These are phyloP conservation scores for Pseudogymnoascus sp. DNA, from an alignment of 2,329 filamentous ascomycete species.

Conservation along the genomic window DNA sequence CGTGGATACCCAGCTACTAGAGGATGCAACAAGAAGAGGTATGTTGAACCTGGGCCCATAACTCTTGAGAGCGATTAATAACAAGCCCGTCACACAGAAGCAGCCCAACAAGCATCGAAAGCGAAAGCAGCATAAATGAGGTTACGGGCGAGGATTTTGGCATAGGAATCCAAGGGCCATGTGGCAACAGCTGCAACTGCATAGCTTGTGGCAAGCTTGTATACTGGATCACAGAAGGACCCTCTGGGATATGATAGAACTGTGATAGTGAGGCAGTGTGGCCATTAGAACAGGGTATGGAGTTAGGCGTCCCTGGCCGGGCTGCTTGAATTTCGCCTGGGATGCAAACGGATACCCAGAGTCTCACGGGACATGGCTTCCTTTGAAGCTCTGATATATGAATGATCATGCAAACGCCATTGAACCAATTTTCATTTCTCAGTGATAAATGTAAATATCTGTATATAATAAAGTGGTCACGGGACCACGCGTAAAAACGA, in stretches of 20 bases:
- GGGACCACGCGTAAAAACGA: constrained; percentile 8
- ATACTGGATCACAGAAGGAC: neutral
- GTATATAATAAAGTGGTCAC: constrained; percentile 7
- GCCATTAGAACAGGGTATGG: constrained; percentile 9
- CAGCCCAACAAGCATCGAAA: constrained; percentile 43
- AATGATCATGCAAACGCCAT: neutral
- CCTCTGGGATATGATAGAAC: constrained; percentile 4
- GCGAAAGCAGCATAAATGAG: constrained; percentile 26
- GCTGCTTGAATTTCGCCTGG: constrained; percentile 7
- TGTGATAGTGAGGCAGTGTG: neutral
- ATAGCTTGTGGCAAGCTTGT: neutral
- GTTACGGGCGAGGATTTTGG: neutral
- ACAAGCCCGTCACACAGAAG: constrained; percentile 34
- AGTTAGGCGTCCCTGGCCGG: constrained; percentile 10
- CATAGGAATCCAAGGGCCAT: neutral
- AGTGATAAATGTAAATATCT: neutral
- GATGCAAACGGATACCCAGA: constrained; percentile 9
- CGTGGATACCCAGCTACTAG: constrained; percentile 63
- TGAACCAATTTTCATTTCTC: neutral
- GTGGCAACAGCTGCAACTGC: neutral
- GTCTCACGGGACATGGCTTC: neutral
- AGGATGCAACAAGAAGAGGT: constrained; percentile 65
- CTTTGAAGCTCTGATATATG: constrained; percentile 2
- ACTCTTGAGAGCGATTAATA: constrained; percentile 14
- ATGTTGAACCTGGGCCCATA: constrained; percentile 20